Percentiles rank a stretch among this genome's conserved stretches.
These are phyloP conservation scores for Endoconidiophora polonica DNA, from an alignment of 2,329 filamentous ascomycete genomes.

Conservation along the genomic window DNA sequence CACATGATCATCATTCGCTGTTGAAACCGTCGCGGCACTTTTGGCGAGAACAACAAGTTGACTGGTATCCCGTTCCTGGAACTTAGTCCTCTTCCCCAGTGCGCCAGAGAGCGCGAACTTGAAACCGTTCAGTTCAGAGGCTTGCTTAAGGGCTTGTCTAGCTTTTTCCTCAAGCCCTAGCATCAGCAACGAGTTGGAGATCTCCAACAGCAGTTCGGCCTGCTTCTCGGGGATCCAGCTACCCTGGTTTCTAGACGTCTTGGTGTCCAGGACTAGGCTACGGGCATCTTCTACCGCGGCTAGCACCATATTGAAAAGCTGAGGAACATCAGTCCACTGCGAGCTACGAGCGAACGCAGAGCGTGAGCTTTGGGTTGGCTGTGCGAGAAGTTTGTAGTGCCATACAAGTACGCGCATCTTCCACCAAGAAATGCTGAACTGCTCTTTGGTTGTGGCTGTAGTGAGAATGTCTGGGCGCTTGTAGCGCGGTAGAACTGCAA, in stretches of 20 bases:
- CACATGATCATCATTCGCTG: conserved; percentile 14
- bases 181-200: conserved; percentile 67
- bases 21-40: conserved; percentile 34
- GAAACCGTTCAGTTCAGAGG: conserved; percentile 51
- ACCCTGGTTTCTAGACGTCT: conserved; percentile 16
- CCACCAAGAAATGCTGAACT: conserved; percentile 34
- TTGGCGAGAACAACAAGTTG: conserved; percentile 83
- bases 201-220: conserved; percentile 62
- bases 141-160: conserved; percentile 49
- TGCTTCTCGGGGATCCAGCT: conserved; percentile 33
- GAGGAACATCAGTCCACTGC: conserved; percentile 42
- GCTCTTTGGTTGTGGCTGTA: conserved; percentile 20
- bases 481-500: conserved; percentile 25
- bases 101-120: conserved; percentile 71
- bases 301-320: conserved; percentile 34
- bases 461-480: conserved; percentile 4
- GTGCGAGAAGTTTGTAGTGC: conserved; percentile 43
- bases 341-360: conserved; percentile 38
- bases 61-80: conserved; percentile 62
- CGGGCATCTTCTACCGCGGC: conserved; percentile 27
- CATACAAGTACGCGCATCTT: conserved; percentile 57
- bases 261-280: conserved; percentile 19
- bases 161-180: conserved; percentile 69
- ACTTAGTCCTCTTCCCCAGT: conserved; percentile 70
- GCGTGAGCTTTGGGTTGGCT: conserved; percentile 36